Conservation (phyloP, 768 basidiomycete species). For the Kwoniella shandongensis region DNA sequence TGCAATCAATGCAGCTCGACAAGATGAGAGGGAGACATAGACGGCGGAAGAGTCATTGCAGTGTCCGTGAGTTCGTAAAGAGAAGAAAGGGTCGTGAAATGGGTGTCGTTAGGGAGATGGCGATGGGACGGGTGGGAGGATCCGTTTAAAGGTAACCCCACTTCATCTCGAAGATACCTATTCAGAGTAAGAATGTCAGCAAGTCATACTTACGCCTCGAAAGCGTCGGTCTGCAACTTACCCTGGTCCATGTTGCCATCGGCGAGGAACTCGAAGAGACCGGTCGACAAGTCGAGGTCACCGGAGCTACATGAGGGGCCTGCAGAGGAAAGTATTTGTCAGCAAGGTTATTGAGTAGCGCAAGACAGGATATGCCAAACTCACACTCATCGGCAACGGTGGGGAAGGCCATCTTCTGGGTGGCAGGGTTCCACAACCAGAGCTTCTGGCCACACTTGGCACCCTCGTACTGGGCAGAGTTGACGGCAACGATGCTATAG, state of each 20-base stretch:
- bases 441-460: slow-evolving; percentile 17
- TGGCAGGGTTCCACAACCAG: slow-evolving; percentile 20
- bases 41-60: background rate
- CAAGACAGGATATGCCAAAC: background rate
- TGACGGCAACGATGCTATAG: slow-evolving; percentile 40
- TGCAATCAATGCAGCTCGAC: too few relatives aligned
- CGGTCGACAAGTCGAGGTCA: slow-evolving; percentile 42
- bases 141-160: slow-evolving; percentile 17
- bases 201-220: background rate
- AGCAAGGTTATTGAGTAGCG: background rate
- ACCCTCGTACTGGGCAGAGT: slow-evolving; percentile 33
- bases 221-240: slow-evolving; percentile 14
- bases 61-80: background rate
- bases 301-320: slow-evolving; percentile 42
- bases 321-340: background rate
- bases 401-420: slow-evolving; percentile 16
- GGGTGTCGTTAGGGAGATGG: background rate
- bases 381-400: slow-evolving; percentile 21
- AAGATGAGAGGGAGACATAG: too few relatives aligned
- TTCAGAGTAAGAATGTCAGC: background rate
- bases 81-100: too few relatives aligned
- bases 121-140: background rate
- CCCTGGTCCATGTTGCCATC: slow-evolving; percentile 31
- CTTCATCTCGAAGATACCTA: slow-evolving; percentile 14
- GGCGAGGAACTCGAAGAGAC: slow-evolving; percentile 34